Percentiles rank a stretch among this genome's conserved stretches.
phyloP scores from a whole-genome alignment of 805 yeast species.

The Blastobotrys muscicola region DNA sequence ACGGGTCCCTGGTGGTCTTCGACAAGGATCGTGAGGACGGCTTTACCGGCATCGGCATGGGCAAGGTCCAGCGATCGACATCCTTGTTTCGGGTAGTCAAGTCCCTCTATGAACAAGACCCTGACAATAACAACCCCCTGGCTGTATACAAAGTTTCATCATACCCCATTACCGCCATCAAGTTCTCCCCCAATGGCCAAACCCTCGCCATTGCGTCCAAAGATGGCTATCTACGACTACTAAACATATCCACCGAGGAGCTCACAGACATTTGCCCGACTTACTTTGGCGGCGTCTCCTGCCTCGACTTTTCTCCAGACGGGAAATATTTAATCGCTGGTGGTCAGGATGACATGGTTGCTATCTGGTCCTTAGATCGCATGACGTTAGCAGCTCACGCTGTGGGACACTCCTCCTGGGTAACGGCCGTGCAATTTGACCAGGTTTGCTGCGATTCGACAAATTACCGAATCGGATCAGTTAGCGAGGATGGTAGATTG shows the following conservation, averaged over 20 bases:
- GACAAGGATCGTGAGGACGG: slow-evolving; percentile 43
- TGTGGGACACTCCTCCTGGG: slow-evolving; percentile 48
- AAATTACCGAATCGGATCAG: slow-evolving; percentile 41
- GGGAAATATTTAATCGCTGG: slow-evolving; percentile 39
- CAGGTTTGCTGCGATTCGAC: slow-evolving; percentile 26
- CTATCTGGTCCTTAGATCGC: slow-evolving; percentile 31
- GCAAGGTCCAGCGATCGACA: slow-evolving; percentile 11
- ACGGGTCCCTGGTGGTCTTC: slow-evolving; percentile 50
- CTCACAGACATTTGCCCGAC: slow-evolving; percentile 49
- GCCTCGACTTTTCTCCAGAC: slow-evolving; percentile 47
- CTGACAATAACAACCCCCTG: slow-evolving; percentile 32
- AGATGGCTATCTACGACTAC: slow-evolving; percentile 53
- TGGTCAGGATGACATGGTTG: slow-evolving; percentile 45
- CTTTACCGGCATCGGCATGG: slow-evolving; percentile 10
- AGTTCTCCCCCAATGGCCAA: slow-evolving; percentile 32
- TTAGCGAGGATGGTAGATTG: slow-evolving; percentile 47
- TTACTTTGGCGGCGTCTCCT: slow-evolving; percentile 55
- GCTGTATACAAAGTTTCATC: slow-evolving; percentile 57
- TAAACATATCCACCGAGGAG: slow-evolving; percentile 39
- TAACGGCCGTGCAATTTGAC: slow-evolving; percentile 38
- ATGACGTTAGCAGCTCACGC: slow-evolving; percentile 27
- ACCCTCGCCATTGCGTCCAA: slow-evolving; percentile 36
- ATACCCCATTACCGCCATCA: slow-evolving; percentile 44
- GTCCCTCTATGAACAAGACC: slow-evolving; percentile 3
- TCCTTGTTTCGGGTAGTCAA: slow-evolving; percentile 14